Conservation (phyloP, 2,329 filamentous ascomycete genomes). For the Arthrinium phaeospermum region DNA sequence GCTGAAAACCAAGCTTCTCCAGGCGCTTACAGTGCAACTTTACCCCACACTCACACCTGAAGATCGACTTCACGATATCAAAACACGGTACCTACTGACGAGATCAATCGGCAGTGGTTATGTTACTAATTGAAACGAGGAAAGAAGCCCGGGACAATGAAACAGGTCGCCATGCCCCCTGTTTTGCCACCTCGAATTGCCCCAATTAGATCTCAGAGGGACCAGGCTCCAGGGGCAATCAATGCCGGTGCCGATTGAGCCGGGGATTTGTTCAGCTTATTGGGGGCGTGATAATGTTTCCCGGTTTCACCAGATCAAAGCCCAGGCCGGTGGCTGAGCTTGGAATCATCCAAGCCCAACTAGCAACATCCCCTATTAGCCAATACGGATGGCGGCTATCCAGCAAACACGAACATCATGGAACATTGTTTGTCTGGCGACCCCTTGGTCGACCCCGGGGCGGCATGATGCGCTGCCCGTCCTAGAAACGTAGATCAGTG, state of each 20-base stretch:
- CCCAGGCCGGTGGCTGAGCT: slow-evolving; percentile 2
- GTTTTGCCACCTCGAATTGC: neutral
- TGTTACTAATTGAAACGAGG: neutral
- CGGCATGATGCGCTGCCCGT: neutral
- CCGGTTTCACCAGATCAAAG: slow-evolving; percentile 14
- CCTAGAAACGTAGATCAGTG: slow-evolving; percentile 2
- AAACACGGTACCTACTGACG: neutral
- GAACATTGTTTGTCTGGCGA: slow-evolving; percentile 10
- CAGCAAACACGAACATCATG: neutral
- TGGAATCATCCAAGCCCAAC: neutral
- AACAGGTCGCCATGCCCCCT: neutral
- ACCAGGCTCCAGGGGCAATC: neutral
- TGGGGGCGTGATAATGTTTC: slow-evolving; percentile 4
- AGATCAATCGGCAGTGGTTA: neutral
- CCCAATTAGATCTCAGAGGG: neutral
- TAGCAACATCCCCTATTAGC: neutral
- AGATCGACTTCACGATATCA: neutral
- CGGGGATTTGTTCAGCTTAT: neutral
- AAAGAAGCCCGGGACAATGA: neutral
- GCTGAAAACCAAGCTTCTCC: slow-evolving; percentile 9
- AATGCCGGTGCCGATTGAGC: slow-evolving; percentile 14
- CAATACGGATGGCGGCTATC: neutral
- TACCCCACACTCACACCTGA: neutral
- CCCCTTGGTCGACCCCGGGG: neutral
- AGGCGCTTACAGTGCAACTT: neutral